phyloP scores from a whole-genome alignment of 75 land plant species.

The Ceratopteris richardii region DNA sequence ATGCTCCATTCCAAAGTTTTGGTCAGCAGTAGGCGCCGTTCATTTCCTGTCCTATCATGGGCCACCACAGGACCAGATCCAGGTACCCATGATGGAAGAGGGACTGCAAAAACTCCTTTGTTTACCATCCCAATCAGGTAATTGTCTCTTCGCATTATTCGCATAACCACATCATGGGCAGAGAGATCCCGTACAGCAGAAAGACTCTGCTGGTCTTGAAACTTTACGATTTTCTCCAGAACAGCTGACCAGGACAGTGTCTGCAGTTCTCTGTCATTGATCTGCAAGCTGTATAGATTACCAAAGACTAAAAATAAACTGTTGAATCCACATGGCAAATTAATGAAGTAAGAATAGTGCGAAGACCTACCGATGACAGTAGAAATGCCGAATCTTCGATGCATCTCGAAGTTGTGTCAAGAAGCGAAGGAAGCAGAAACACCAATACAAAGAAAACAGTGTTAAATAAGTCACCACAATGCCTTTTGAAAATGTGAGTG shows the following conservation, averaged over 20 bases:
- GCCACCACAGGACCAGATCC: constrained; percentile 71
- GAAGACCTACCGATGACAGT: constrained; percentile 46
- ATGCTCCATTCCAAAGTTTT: constrained; percentile 93
- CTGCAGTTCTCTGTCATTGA: constrained; percentile 72
- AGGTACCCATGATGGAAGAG: constrained; percentile 78
- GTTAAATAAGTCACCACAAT: constrained; percentile 66
- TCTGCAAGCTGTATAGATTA: too few relatives aligned
- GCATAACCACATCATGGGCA: constrained; percentile 89
- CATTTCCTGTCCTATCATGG: constrained; percentile 28
- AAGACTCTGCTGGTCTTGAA: constrained; percentile 60
- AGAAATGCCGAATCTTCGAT: constrained; percentile 71
- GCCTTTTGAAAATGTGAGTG: constrained; percentile 59
- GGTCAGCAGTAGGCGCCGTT: constrained; percentile 56
- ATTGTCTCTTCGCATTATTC: constrained; percentile 98
- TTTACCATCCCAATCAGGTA: constrained; percentile 95
- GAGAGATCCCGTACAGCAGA: constrained; percentile 81
- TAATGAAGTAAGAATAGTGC: too few relatives aligned
- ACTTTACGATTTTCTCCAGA: constrained; percentile 67
- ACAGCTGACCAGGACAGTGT: constrained; percentile 82
- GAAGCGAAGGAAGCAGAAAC: constrained; percentile 82
- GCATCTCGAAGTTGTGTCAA: constrained; percentile 81
- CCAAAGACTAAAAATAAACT: too few relatives aligned
- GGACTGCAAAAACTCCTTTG: constrained; percentile 84
- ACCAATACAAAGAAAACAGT: constrained; percentile 73
- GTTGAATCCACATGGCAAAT: too few relatives aligned